These are phyloP conservation scores for Crithidia expoeki DNA, from an alignment of 208 protist genomes.

Conservation along the genomic window DNA sequence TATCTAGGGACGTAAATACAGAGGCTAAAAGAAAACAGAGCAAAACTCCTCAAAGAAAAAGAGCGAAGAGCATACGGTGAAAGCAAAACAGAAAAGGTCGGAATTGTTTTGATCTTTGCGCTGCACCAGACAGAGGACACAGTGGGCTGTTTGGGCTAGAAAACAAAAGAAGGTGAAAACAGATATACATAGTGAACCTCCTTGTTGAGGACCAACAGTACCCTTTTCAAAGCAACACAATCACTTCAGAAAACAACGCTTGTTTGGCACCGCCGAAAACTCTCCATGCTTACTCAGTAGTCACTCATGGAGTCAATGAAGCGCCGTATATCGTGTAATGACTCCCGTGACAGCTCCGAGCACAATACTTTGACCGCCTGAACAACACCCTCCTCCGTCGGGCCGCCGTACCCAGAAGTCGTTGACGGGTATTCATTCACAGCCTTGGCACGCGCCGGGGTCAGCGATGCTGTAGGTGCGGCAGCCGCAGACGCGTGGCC, in stretches of 20 bases:
- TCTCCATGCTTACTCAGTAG: slow-evolving; percentile 6
- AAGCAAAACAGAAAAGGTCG: neutral
- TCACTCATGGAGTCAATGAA: slow-evolving; percentile 73
- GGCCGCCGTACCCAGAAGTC: slow-evolving; percentile 35
- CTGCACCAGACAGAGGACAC: no score
- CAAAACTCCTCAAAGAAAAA: slow-evolving; percentile 4
- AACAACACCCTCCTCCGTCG: slow-evolving; percentile 76
- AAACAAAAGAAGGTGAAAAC: neutral
- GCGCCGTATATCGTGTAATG: slow-evolving; percentile 67
- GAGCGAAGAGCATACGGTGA: neutral
- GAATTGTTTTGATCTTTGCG: no score
- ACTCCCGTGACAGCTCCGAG: slow-evolving; percentile 63
- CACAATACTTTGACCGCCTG: slow-evolving; percentile 84
- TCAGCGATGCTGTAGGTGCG: neutral
- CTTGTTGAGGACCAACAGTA: no score
- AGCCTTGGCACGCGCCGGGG: slow-evolving; percentile 12
- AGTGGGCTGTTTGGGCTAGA: neutral
- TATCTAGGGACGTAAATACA: neutral
- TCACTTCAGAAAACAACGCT: no score
- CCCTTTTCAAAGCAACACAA: no score
- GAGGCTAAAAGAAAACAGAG: slow-evolving; percentile 14
- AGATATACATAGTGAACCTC: no score
- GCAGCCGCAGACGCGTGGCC: neutral
- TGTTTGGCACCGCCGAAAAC: no score
- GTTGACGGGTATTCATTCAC: slow-evolving; percentile 19